Evolutionary conservation across 2,329 filamentous ascomycete genomes (phyloP).

Genomic region (Blumeria hordei): DNA sequence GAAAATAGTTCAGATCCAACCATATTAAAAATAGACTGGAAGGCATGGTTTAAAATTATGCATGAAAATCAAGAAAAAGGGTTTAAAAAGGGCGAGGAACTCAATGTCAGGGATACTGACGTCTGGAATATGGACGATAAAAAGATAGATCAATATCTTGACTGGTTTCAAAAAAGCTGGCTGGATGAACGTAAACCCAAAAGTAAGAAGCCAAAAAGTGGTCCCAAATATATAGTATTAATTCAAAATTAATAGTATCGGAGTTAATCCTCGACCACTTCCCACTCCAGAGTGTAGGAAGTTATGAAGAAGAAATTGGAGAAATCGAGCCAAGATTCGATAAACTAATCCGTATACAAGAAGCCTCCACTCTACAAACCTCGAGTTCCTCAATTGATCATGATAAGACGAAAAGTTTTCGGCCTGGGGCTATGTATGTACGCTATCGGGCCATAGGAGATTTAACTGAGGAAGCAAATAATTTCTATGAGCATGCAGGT

Average conservation of each 20-base stretch:
- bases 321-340: slow-evolving; percentile 7
- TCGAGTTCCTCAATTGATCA: slow-evolving; percentile 7
- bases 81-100: slow-evolving; percentile 21
- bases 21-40: slow-evolving; percentile 45
- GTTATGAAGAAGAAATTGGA: slow-evolving; percentile 7
- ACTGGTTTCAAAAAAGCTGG: slow-evolving; percentile 53
- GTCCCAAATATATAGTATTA: neutral
- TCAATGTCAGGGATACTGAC: slow-evolving; percentile 33
- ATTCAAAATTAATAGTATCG: slow-evolving; percentile 9
- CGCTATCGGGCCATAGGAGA: slow-evolving; percentile 19
- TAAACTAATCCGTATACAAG: slow-evolving; percentile 10
- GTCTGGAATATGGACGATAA: slow-evolving; percentile 34
- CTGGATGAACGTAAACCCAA: slow-evolving; percentile 21
- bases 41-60: slow-evolving; percentile 34
- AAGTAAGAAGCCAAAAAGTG: slow-evolving; percentile 6
- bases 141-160: slow-evolving; percentile 50
- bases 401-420: slow-evolving; percentile 7
- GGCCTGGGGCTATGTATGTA: slow-evolving; percentile 16
- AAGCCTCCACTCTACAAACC: slow-evolving; percentile 10
- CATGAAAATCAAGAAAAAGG: slow-evolving; percentile 11
- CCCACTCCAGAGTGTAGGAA: slow-evolving; percentile 10
- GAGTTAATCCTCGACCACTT: slow-evolving; percentile 16
- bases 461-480: slow-evolving; percentile 18
- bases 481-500: slow-evolving; percentile 21
- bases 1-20: slow-evolving; percentile 28